Conservation (phyloP, 2,329 filamentous ascomycete genomes). For the Pseudogymnoascus sp. region DNA sequence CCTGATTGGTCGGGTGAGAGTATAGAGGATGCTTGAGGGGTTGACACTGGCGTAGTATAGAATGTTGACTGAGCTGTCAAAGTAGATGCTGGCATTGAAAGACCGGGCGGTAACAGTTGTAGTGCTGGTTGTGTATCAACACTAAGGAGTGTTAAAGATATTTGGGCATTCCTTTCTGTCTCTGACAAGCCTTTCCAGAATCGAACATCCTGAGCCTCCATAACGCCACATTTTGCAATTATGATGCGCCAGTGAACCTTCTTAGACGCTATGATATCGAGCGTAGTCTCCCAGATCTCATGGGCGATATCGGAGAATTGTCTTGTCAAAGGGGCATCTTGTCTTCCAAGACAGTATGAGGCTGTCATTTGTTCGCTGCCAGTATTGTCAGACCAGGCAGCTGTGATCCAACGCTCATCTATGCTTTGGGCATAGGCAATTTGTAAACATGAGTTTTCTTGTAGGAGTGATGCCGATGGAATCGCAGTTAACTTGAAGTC, state of each 20-base stretch:
- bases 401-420: slow-evolving; percentile 71
- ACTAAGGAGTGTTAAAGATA: slow-evolving; percentile 53
- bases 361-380: slow-evolving; percentile 66
- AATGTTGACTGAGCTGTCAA: slow-evolving; percentile 36
- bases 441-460: slow-evolving; percentile 75
- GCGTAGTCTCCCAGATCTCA: slow-evolving; percentile 72
- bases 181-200: slow-evolving; percentile 49
- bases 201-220: slow-evolving; percentile 59
- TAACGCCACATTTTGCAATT: slow-evolving; percentile 62
- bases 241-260: slow-evolving; percentile 72
- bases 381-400: slow-evolving; percentile 72
- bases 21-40: slow-evolving; percentile 50
- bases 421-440: slow-evolving; percentile 70
- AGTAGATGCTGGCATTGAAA: slow-evolving; percentile 39
- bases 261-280: slow-evolving; percentile 62
- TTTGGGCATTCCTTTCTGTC: slow-evolving; percentile 41
- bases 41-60: slow-evolving; percentile 60
- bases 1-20: slow-evolving; percentile 53
- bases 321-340: slow-evolving; percentile 44
- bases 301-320: slow-evolving; percentile 57
- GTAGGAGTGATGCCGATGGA: slow-evolving; percentile 64
- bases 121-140: slow-evolving; percentile 60
- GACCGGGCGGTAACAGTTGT: slow-evolving; percentile 51
- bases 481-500: slow-evolving; percentile 65
- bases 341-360: slow-evolving; percentile 63